Percentiles rank a stretch among this genome's conserved stretches.
Conservation (phyloP, 2,329 filamentous ascomycete species). For the Dothideomycetidae sp. region DNA sequence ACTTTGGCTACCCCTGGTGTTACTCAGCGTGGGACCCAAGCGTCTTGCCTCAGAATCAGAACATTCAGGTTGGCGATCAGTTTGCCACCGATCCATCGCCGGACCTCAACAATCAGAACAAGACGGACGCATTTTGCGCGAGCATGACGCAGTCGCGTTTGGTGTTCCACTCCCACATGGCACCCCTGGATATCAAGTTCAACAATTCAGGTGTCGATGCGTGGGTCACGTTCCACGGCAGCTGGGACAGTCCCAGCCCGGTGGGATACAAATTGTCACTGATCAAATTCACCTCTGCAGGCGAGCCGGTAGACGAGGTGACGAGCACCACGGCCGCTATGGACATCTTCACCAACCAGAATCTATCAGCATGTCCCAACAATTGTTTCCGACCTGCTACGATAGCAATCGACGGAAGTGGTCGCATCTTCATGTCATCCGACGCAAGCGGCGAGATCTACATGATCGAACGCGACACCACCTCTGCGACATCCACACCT, state of each 20-base stretch:
- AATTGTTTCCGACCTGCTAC: conserved; percentile 50
- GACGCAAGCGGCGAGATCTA: conserved; percentile 54
- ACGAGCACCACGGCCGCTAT: conserved; percentile 33
- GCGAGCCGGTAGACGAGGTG: conserved; percentile 29
- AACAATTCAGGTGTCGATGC: conserved; percentile 41
- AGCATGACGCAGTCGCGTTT: conserved; percentile 35
- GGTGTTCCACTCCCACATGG: conserved; percentile 51
- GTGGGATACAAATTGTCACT: conserved; percentile 38
- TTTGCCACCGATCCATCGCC: conserved; percentile 32
- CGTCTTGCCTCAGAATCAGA: conserved; percentile 33
- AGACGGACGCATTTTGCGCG: conserved; percentile 34
- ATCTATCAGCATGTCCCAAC: conserved; percentile 39
- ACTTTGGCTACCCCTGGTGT: conserved; percentile 60
- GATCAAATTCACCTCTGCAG: conserved; percentile 31
- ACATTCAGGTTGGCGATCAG: conserved; percentile 33
- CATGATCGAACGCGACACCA: conserved; percentile 25
- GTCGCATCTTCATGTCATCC: conserved; percentile 47
- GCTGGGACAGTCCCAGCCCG: conserved; percentile 41
- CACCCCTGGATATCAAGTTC: conserved; percentile 60
- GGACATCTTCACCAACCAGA: conserved; percentile 42
- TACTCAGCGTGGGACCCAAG: conserved; percentile 49
- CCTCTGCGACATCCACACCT: neutral
- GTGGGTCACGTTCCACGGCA: conserved; percentile 58
- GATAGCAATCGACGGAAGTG: conserved; percentile 36
- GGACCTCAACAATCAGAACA: conserved; percentile 25